Base-by-base conservation (phyloP, 2,329 filamentous ascomycete genomes). In the Rhytidhysteron rufulum region DNA sequence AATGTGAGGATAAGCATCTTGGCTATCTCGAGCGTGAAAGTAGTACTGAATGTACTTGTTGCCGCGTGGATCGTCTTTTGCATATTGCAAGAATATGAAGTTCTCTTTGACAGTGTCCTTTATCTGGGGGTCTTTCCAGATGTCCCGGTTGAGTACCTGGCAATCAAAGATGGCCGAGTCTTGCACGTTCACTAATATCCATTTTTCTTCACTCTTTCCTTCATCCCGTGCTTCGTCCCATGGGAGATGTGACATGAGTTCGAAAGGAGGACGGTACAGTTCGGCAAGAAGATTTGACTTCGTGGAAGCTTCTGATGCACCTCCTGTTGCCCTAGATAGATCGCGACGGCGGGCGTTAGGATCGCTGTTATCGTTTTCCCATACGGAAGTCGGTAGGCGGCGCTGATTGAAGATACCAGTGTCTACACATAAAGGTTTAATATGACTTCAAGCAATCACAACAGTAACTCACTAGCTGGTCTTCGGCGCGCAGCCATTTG, bases 31-130 rank as follows among this genome's bases (percentile, higher is more conserved):
- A 31, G 74, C 73, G 40, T 81, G 78, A 60, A 97, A 90, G 70
- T 98, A 98, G 66, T 95, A 95, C 41, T 87, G 86, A 45, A 94
- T 74, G 65, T 95, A 98, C 50, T 88, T 82, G 49, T 80, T 74
- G 1, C 87, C 88, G 27, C 83, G 78, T 0, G 81, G 78, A 52
- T 94, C 89, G 49, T 88, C 83, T 66, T 95, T 95, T 52, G 84
- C 82, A 69, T 93, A 97, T 60, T 98, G 93, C 54, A 98, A 71
- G 66, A 98, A 98, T 51, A 98, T 78, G 62, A 98, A 98, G 68
- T 94, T 90, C 60, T 96, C 91, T 54, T 79, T 79, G 21, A 98
- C 75, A 1, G 94, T 80, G n/a, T 86, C 81, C 54, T 79, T 80
- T 42, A 98, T 81, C 2, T 82, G 77, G 15, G 78, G 66, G 53